Evolutionary conservation across 2,329 filamentous ascomycete species (phyloP).

Genomic region (Zasmidium citrigriseum): DNA sequence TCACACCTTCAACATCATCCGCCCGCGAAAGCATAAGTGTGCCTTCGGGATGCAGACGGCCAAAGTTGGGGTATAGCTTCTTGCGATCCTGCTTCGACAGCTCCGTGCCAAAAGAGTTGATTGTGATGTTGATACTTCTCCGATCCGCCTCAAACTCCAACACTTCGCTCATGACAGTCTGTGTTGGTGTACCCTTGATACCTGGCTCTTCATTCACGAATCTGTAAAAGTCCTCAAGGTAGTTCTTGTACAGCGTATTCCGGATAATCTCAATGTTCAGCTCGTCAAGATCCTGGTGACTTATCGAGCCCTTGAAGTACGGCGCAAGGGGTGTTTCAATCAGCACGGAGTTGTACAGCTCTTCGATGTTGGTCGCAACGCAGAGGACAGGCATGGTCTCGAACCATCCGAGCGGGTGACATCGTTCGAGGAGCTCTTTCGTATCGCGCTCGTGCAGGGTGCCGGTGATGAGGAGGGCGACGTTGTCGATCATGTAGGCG

Average conservation of each 20-base stretch:
- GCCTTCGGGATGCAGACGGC: slow-evolving; percentile 88
- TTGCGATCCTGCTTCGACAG: slow-evolving; percentile 89
- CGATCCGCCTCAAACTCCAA: slow-evolving; percentile 96
- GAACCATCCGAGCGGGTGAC: slow-evolving; percentile 97
- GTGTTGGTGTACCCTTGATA: slow-evolving; percentile 82
- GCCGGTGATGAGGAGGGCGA: slow-evolving; percentile 94
- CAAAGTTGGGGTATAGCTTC: slow-evolving; percentile 93
- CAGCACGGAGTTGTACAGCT: slow-evolving; percentile 95
- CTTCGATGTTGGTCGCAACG: slow-evolving; percentile 97
- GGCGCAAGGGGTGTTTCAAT: slow-evolving; percentile 94
- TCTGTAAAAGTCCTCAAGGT: slow-evolving; percentile 93
- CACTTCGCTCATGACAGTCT: slow-evolving; percentile 93
- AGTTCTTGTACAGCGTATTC: slow-evolving; percentile 99
- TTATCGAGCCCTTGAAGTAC: slow-evolving; percentile 96
- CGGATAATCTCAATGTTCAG: slow-evolving; percentile 99
- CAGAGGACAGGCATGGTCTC: slow-evolving; percentile 98
- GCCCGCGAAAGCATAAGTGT: slow-evolving; percentile 92
- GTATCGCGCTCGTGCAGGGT: slow-evolving; percentile 97
- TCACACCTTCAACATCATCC: slow-evolving; percentile 91
- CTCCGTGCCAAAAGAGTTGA: slow-evolving; percentile 98
- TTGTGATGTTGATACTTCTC: slow-evolving; percentile 96
- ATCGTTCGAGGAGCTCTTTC: slow-evolving; percentile 88
- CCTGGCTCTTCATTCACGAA: slow-evolving; percentile 91
- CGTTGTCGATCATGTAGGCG: slow-evolving; percentile 99
- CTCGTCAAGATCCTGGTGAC: slow-evolving; percentile 95